Evolutionary conservation across 2,329 filamentous ascomycete species (phyloP), one percentile per base, ranked within the genome.

Genomic region (Colletotrichum siamense): DNA sequence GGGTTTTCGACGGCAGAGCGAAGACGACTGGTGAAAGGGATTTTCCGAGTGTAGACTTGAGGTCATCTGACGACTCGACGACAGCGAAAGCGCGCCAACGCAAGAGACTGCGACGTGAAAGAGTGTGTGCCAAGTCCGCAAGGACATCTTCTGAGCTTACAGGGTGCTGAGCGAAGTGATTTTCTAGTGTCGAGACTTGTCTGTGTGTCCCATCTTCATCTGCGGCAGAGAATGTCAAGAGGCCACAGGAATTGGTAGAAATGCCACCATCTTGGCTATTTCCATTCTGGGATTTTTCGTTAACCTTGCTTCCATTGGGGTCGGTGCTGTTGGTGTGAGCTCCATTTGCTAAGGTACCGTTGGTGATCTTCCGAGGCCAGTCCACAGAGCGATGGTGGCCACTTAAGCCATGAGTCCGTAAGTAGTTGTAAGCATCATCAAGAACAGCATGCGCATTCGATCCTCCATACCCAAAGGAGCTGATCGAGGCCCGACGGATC

Each of bases 401-500:
- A 26, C 24, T 69, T n/a, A 85, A 66, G 87, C 79, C 8, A 86
- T 84, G 76, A 88, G 90, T 9, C 2, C 67, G 65, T 34, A 75
- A 18, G 9, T 75, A 75, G 22, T 52, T 71, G 77, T 24, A 44
- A 4, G 77, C 26, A 34, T 86, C 85, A 65, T 88, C 85, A 8
- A 89, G 62, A 22, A 89, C 84, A 4, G 84, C 85, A 76, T 92
- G 90, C 2, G 86, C 87, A 67, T 91, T 91, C 6, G 89, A 89
- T 39, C 90, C 90, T 2, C 91, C 90, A 78, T 89, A 92, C 2
- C 91, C 90, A 78, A 92, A 92, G 73, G 87, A 90, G 78, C 91
- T 91, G 77, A 92, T 85, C 70, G 88, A 89, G 30, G 87, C 88
- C 15, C 90, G 87, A 2, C 88, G 86, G 10, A 87, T 82, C 9